These are phyloP conservation scores for Vaccinium vitisidaea DNA, from an alignment of 148 eudicot genomes.

Conservation along the genomic window DNA sequence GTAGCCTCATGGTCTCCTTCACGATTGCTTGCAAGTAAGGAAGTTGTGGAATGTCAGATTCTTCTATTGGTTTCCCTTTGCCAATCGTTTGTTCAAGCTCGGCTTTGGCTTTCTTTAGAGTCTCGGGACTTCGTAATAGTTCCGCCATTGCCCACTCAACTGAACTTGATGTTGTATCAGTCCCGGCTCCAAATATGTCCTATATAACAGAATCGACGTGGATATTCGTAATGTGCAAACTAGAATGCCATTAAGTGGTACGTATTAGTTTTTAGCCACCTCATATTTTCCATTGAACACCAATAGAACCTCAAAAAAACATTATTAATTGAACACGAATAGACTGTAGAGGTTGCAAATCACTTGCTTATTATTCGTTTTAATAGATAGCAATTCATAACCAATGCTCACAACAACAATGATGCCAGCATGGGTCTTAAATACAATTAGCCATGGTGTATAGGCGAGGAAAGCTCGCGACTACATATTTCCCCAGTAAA, in stretches of 20 bases:
- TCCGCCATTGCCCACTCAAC: conserved; percentile 13
- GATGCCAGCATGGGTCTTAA: too few species aligned
- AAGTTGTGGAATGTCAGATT: background rate
- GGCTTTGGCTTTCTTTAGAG: background rate
- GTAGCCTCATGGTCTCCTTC: conserved; percentile 8
- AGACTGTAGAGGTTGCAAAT: background rate
- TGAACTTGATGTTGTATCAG: background rate
- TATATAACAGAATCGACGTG: background rate
- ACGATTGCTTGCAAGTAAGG: conserved; percentile 12
- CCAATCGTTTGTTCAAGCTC: conserved; percentile 4
- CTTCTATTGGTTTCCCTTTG: background rate
- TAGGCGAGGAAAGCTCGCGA: too few species aligned
- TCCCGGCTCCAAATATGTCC: background rate
- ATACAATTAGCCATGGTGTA: too few species aligned
- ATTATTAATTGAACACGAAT: too few species aligned
- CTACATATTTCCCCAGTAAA: too few species aligned
- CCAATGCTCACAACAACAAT: too few species aligned
- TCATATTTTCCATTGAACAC: background rate
- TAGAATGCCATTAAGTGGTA: background rate
- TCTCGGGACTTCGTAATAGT: background rate
- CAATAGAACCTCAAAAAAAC: too few species aligned
- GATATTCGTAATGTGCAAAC: background rate
- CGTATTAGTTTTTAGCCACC: background rate
- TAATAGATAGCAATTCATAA: background rate
- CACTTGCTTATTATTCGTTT: background rate